These are phyloP conservation scores for Solanum gandarillasii DNA, from an alignment of 257 asterid species.

Conservation along the genomic window DNA sequence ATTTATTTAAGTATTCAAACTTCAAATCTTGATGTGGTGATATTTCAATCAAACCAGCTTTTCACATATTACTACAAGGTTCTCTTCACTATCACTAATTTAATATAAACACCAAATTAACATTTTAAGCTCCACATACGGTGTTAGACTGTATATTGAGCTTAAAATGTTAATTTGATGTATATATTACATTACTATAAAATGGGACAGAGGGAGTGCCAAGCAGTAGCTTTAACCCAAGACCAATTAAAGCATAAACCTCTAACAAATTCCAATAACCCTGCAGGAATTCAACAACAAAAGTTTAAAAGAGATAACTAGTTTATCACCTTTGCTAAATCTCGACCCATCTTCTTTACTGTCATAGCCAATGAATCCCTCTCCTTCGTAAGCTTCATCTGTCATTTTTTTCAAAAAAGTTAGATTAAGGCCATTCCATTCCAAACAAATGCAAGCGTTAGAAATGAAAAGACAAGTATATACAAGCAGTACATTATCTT, in stretches of 20 bases:
- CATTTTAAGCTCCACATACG: background rate
- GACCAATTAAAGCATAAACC: background rate
- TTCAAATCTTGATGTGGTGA: background rate
- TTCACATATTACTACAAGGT: background rate
- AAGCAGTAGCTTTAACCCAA: background rate
- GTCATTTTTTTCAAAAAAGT: background rate
- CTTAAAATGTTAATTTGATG: background rate
- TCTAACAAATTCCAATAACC: background rate
- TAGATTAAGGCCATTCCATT: background rate
- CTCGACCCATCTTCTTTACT: constrained; percentile 74
- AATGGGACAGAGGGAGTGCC: background rate
- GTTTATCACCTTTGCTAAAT: constrained; percentile 63
- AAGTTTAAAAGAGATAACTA: background rate
- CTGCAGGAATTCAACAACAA: background rate
- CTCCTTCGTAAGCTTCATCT: constrained; percentile 79
- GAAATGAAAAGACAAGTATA: background rate
- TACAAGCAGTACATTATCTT: background rate
- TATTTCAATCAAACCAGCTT: background rate
- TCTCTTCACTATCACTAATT: background rate
- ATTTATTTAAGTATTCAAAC: background rate
- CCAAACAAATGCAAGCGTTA: background rate
- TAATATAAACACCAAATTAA: background rate
- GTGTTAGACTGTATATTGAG: background rate
- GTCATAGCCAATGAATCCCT: constrained; percentile 62
- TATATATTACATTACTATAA: too few relatives aligned